Evolutionary conservation across 2,329 filamentous ascomycete genomes (phyloP).

Genomic region (Exophiala xenobiotica): DNA sequence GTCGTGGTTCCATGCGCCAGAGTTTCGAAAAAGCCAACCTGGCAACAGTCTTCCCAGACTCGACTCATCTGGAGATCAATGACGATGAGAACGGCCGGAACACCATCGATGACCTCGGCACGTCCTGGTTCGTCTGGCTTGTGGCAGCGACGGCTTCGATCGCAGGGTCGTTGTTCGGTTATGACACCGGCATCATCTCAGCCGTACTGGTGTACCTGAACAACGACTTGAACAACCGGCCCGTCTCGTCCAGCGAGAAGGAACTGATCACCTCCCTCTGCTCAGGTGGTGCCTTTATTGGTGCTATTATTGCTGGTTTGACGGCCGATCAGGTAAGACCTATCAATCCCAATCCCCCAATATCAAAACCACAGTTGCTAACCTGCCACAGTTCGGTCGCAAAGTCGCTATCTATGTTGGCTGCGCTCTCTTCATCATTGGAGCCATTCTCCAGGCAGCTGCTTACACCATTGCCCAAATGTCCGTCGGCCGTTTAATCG

Average conservation of each 20-base stretch:
- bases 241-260: constrained; percentile 56
- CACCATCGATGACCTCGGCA: constrained; percentile 41
- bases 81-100: constrained; percentile 16
- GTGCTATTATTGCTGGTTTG: constrained; percentile 54
- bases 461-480: constrained; percentile 44
- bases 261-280: constrained; percentile 59
- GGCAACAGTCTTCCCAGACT: constrained; percentile 32
- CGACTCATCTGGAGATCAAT: constrained; percentile 27
- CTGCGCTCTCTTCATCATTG: constrained; percentile 45
- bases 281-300: constrained; percentile 57
- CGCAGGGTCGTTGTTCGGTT: constrained; percentile 62
- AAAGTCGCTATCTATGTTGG: constrained; percentile 48
- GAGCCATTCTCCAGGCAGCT: constrained; percentile 44
- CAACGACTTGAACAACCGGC: constrained; percentile 51
- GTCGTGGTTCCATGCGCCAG: constrained; percentile 12
- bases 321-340: constrained; percentile 46
- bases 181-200: constrained; percentile 63
- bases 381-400: constrained; percentile 41
- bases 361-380: not conserved
- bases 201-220: constrained; percentile 58
- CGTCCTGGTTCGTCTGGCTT: constrained; percentile 53
- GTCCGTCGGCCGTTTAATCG: constrained; percentile 46
- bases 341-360: constrained; percentile 31
- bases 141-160: constrained; percentile 58
- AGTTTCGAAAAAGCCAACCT: constrained; percentile 24